Conservation (phyloP, 164 flowering plant genomes). For the Magnolia sinica region DNA sequence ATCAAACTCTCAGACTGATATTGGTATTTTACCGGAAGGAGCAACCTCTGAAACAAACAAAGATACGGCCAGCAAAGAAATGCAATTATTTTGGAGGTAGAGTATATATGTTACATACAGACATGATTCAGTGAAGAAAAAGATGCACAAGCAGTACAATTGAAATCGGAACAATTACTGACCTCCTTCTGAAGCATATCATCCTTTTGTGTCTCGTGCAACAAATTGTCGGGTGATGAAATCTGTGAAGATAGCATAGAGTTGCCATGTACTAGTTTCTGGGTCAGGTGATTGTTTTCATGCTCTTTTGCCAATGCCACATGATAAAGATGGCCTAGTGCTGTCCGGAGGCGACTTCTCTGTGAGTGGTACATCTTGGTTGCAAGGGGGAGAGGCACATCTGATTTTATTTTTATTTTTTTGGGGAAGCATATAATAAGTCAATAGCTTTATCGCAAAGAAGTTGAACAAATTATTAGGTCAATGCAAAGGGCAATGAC, state of each 20-base stretch:
- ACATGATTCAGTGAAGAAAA: background rate
- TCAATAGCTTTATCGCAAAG: background rate
- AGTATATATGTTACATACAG: background rate
- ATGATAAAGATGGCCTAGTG: constrained; percentile 46
- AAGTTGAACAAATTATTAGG: background rate
- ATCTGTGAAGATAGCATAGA: constrained; percentile 19
- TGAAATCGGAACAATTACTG: background rate
- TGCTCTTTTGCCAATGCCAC: constrained; percentile 32
- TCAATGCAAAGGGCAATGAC: background rate
- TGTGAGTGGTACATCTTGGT: constrained; percentile 72
- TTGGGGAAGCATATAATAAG: background rate
- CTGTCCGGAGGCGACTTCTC: constrained; percentile 48
- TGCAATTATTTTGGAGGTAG: background rate
- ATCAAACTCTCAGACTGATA: background rate
- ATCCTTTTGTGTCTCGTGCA: constrained; percentile 24
- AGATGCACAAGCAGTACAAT: background rate
- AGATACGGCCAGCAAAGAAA: background rate
- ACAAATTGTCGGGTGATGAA: constrained; percentile 28
- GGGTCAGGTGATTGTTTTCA: constrained; percentile 19
- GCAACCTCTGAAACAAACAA: background rate
- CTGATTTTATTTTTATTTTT: constrained; percentile 27
- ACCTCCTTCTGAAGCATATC: constrained; percentile 33
- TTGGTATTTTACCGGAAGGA: background rate
- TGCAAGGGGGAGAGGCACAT: constrained; percentile 70
- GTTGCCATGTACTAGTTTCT: constrained; percentile 26